Percentiles rank a stretch among this genome's conserved stretches.
phyloP scores from a whole-genome alignment of 441 rosid species.

The Capsella rubella region DNA sequence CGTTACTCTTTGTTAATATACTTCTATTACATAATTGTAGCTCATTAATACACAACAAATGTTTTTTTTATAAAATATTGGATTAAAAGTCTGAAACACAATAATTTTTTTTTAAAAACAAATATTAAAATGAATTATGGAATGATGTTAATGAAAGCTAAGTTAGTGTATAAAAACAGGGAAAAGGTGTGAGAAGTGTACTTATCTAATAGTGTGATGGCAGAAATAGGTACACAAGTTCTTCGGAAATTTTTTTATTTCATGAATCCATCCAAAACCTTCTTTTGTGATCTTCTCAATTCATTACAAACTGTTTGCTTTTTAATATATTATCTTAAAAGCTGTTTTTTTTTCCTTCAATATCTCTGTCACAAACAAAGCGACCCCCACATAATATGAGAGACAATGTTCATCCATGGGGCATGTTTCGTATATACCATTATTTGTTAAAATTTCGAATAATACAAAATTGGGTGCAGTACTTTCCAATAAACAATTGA shows the following conservation, averaged over 20 bases:
- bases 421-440: conserved; percentile 14
- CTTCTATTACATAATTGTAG: not conserved
- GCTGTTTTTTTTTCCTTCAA: conserved; percentile 7
- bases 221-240: conserved; percentile 18
- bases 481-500: conserved; percentile 29
- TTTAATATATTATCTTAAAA: conserved; percentile 17
- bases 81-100: not conserved
- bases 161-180: not conserved
- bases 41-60: not conserved
- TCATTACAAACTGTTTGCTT: conserved; percentile 30
- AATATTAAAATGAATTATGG: not conserved
- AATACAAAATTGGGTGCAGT: conserved; percentile 28
- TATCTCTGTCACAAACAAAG: conserved; percentile 27
- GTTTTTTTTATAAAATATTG: not conserved
- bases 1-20: not conserved
- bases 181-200: conserved; percentile 31
- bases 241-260: conserved; percentile 4
- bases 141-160: not conserved
- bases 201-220: conserved; percentile 36
- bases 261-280: conserved; percentile 29
- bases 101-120: not conserved
- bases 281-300: conserved; percentile 31
- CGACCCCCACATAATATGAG: conserved; percentile 43
- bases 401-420: conserved; percentile 41
- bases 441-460: not conserved